Evolutionary conservation across 352 stramenopile species (phyloP).

Genomic region (Phytopythium ostracodes): DNA sequence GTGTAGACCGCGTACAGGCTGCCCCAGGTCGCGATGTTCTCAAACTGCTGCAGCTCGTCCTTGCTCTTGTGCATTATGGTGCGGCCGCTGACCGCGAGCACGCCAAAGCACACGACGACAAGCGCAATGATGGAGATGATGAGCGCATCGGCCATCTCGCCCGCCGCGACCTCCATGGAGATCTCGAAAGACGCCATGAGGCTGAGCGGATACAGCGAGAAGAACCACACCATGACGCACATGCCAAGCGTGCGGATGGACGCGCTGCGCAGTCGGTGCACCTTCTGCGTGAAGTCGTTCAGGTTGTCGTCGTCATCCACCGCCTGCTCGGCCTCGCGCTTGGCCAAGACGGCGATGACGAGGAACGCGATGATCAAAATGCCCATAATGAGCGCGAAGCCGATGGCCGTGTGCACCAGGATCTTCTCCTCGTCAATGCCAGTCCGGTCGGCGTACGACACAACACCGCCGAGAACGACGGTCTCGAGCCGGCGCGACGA

Average conservation of each 20-base stretch:
- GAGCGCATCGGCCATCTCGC: slow-evolving; percentile 19
- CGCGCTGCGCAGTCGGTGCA: slow-evolving; percentile 49
- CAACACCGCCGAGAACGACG: slow-evolving; percentile 48
- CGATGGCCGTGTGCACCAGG: slow-evolving; percentile 25
- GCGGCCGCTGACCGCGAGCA: slow-evolving; percentile 45
- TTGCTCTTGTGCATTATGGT: slow-evolving; percentile 53
- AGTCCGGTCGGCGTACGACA: slow-evolving; percentile 55
- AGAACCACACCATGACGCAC: slow-evolving; percentile 60
- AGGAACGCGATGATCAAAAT: slow-evolving; percentile 35
- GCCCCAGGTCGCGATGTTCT: slow-evolving; percentile 56
- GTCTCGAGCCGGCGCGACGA: slow-evolving; percentile 46
- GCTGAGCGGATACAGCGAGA: slow-evolving; percentile 55
- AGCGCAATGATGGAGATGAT: slow-evolving; percentile 41
- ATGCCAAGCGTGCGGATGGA: slow-evolving; percentile 61
- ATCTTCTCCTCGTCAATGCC: slow-evolving; percentile 44
- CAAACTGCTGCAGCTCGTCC: slow-evolving; percentile 49
- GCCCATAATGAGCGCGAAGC: slow-evolving; percentile 41
- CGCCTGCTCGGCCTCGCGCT: slow-evolving; percentile 44
- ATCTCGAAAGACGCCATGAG: slow-evolving; percentile 66
- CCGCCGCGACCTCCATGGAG: slow-evolving; percentile 51
- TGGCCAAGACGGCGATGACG: slow-evolving; percentile 41
- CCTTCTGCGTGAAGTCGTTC: slow-evolving; percentile 29
- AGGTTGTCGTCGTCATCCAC: slow-evolving; percentile 32
- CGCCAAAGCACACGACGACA: slow-evolving; percentile 36
- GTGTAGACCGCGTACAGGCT: slow-evolving; percentile 59